Evolutionary conservation across 768 basidiomycete species (phyloP), one percentile per base, ranked within the genome.

Genomic region (Boletus subparvulus): DNA sequence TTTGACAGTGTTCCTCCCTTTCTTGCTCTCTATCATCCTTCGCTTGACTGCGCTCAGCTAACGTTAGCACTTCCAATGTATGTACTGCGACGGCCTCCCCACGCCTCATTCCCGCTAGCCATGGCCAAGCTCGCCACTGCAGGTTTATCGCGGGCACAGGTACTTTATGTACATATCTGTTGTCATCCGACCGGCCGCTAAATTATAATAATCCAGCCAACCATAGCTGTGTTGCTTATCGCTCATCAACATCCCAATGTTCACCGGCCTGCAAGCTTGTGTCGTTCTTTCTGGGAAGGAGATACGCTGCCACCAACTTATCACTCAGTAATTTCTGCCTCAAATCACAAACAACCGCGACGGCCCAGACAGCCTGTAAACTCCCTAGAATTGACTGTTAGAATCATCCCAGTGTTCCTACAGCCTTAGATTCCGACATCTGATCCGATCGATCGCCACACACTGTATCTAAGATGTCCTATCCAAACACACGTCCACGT

Each of bases 401-500:
- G 21, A 33, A 41, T 45, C n/a, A 6, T 45, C 37, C n/a, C 9
- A 41, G n/a, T 52, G 45, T 46, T 17, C 35, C 16, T 35, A 46
- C 30, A 26, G 47, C 51, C 42, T 24, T 58, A 11, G 17, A 32
- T 56, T 49, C 54, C 42, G 47, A 43, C 28, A 61, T 57, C 56
- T 53, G 62, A 61, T 64, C 51, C 47, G 60, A 69, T 67, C 44
- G 60, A 67, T 60, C 58, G 57, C 54, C 24, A 40, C 19, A 32
- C 9, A 32, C 48, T 33, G 44, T 57, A 61, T 61, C 62, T 61
- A 28, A 28, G 28, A 28, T 30, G 37, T 50, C 50, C 24, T 46
- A 45, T 61, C 19, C 54, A 8, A 28, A 37, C 32, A 46, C 45
- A 42, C 45, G 48, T 52, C 19, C 54, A 61, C 49, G 56, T 65